phyloP scores from a whole-genome alignment of 768 basidiomycete genomes.

The Grammothele lineata region DNA sequence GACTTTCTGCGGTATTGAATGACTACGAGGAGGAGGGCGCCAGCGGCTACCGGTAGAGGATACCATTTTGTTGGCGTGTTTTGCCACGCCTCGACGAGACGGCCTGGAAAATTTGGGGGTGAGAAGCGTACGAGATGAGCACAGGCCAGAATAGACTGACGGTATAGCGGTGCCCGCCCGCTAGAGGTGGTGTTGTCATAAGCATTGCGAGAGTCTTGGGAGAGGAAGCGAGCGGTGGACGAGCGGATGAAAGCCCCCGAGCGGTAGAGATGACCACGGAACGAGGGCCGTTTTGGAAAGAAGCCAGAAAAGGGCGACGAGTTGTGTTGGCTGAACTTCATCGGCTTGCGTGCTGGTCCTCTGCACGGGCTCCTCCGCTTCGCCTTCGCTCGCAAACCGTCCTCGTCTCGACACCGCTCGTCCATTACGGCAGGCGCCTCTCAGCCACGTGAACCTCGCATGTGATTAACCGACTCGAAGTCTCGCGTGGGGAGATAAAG shows the following conservation, averaged over 20 bases:
- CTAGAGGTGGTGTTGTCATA: neutral
- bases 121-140: neutral
- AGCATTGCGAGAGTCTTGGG: neutral
- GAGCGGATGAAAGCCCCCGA: neutral
- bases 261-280: slow-evolving; percentile 1
- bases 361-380: too few species aligned
- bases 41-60: slow-evolving; percentile 86
- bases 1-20: slow-evolving; percentile 64
- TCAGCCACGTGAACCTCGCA: too few species aligned
- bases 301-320: neutral
- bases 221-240: neutral
- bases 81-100: slow-evolving; percentile 73
- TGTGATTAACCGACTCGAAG: too few species aligned
- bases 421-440: too few species aligned
- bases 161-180: neutral
- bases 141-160: too few species aligned
- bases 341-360: too few species aligned
- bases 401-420: too few species aligned
- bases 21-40: slow-evolving; percentile 79
- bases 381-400: too few species aligned
- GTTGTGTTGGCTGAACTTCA: slow-evolving; percentile 5
- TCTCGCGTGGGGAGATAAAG: too few species aligned
- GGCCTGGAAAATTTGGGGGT: slow-evolving; percentile 38
- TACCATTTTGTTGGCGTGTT: slow-evolving; percentile 94
- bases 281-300: neutral